Base-by-base conservation (phyloP, 805 yeast genomes). In the Candida nonsorbophila region DNA sequence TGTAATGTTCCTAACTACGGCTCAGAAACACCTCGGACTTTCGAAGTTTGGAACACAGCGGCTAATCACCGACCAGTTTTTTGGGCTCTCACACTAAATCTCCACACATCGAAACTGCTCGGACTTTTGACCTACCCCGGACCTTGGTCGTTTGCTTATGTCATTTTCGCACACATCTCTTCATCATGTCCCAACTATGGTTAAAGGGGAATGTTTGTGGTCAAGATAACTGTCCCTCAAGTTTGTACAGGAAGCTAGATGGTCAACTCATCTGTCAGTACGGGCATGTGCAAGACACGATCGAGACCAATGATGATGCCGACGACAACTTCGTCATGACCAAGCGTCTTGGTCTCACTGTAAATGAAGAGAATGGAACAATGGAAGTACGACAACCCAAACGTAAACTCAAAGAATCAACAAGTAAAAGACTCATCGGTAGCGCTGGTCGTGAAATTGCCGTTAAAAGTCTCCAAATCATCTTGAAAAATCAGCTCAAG, bases 231-330 rank as follows among this genome's bases (percentile, higher is more conserved):
- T 90, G 98, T 56, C 75, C 83, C 4, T 83, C 96, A 1, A 60
- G 77, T 21, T 69, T 79, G 28, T 90, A 85, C 75, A 69, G 80
- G 28, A 54, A 74, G 17, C 59, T 76, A 3, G 85, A 83, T 45
- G 98, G 98, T 15, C 74, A 74, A 28, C 70, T 78, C 33, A 79
- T 88, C 7, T 90, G 98, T 51, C 90, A 84, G 45, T 81, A 73
- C 47, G 97, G 97, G 4, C 98, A 90, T 56, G 87, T 88, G 13
- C 73, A 75, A 54, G 90, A 79, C 40, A 94, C 85, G 50, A 67
- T 77, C 38, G 84, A 83, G 38, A 90, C 85, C 45, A 95, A 85
- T 26, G 87, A 80, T n/a, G 92, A 80, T 37, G 81, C 72, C 20
- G 90, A 79, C 36, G 81, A 72, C 21, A 53, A 54, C 17, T 58